These are phyloP conservation scores for Penicillium sp. DNA, from an alignment of 2,329 filamentous ascomycete species.

Conservation along the genomic window DNA sequence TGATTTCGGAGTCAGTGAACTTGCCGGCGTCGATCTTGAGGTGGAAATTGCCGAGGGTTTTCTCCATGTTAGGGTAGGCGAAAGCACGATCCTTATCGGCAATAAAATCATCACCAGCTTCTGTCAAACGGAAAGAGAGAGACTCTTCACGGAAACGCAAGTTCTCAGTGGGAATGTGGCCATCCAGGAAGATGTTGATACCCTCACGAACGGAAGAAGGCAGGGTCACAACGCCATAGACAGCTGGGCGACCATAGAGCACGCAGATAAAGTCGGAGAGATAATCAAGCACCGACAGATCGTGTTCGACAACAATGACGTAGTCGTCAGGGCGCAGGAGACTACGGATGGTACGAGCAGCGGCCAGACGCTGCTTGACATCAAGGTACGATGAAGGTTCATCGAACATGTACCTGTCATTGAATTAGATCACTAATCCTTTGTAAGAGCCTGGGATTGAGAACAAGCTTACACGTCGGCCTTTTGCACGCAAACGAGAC, in stretches of 20 bases:
- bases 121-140: slow-evolving; percentile 87
- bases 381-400: slow-evolving; percentile 98
- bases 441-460: not conserved
- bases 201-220: slow-evolving; percentile 95
- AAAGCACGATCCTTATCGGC: slow-evolving; percentile 80
- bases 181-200: slow-evolving; percentile 98
- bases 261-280: slow-evolving; percentile 98
- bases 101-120: slow-evolving; percentile 81
- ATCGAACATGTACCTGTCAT: slow-evolving; percentile 88
- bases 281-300: slow-evolving; percentile 96
- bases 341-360: slow-evolving; percentile 85
- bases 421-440: slow-evolving; percentile 11
- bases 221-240: slow-evolving; percentile 96
- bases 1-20: slow-evolving; percentile 96
- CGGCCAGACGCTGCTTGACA: slow-evolving; percentile 96
- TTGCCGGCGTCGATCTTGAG: slow-evolving; percentile 73
- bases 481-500: slow-evolving; percentile 88
- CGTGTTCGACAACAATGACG: slow-evolving; percentile 98
- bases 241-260: slow-evolving; percentile 87
- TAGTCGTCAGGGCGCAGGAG: slow-evolving; percentile 86
- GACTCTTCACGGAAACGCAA: slow-evolving; percentile 96
- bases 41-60: slow-evolving; percentile 84
- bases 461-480: slow-evolving; percentile 67
- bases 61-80: slow-evolving; percentile 82
- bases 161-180: slow-evolving; percentile 97